A percentile compares a stretch with the other conserved stretches of the same genome.
phyloP scores from a whole-genome alignment of 192 early-diverging fungal genomes.

The Pilobolus umbonatus region DNA sequence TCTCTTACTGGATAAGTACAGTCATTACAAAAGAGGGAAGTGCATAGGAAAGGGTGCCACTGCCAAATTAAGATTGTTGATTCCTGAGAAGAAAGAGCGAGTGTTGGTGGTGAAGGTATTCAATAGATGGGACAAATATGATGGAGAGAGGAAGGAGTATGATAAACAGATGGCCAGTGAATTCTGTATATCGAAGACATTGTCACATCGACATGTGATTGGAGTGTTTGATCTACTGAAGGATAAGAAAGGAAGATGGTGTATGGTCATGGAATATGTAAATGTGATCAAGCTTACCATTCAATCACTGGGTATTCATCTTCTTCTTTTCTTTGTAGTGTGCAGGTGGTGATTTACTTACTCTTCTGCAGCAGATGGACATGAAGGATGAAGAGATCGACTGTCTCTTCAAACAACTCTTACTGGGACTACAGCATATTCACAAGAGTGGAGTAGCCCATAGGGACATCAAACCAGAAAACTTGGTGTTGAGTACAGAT shows the following conservation, averaged over 20 bases:
- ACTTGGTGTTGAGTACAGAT: conserved; percentile 75
- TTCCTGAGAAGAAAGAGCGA: conserved; percentile 39
- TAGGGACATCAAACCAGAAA: conserved; percentile 80
- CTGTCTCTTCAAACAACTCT: conserved; percentile 92
- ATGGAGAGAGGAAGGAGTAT: conserved; percentile 87
- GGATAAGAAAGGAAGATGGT: conserved; percentile 84
- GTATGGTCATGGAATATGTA: conserved; percentile 66
- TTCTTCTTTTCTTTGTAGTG: conserved; percentile 50
- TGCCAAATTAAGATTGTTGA: conserved; percentile 78
- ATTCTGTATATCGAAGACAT: conserved; percentile 89
- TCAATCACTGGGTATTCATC: background rate
- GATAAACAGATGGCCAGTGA: conserved; percentile 92
- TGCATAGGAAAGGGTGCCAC: conserved; percentile 81
- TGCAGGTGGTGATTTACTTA: conserved; percentile 89
- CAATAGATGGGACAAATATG: conserved; percentile 64
- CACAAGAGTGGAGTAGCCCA: conserved; percentile 93
- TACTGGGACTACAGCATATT: conserved; percentile 82
- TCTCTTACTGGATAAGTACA: conserved; percentile 21
- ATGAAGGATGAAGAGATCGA: conserved; percentile 77
- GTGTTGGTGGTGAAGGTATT: conserved; percentile 89
- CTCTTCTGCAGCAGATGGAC: conserved; percentile 67
- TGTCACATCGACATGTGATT: conserved; percentile 85
- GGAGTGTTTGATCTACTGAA: conserved; percentile 92
- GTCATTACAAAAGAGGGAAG: conserved; percentile 3
- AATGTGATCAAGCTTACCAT: conserved; percentile 3